phyloP scores from a whole-genome alignment of 2,329 filamentous ascomycete genomes.

The Pseudogymnoascus pannorum region DNA sequence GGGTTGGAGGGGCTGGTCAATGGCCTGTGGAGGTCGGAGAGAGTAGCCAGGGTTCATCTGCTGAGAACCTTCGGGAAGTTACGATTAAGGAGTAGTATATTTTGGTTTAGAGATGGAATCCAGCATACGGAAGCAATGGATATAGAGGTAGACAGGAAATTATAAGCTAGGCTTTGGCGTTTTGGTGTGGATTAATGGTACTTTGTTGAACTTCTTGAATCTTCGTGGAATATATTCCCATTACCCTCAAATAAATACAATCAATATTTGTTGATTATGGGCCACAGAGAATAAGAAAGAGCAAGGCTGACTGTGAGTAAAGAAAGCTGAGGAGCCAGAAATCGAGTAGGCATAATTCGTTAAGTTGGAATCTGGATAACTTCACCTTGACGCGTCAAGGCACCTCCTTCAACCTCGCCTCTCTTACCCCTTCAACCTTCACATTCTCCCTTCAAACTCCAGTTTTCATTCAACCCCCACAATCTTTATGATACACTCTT shows the following conservation, averaged over 20 bases:
- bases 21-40: not conserved
- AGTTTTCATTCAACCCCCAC: not conserved
- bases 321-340: not conserved
- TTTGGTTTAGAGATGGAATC: not conserved
- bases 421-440: not conserved
- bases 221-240: too few relatives aligned
- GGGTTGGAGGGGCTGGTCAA: not conserved
- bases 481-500: not conserved
- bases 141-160: slow-evolving; percentile 1
- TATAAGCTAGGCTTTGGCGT: not conserved
- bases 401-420: not conserved
- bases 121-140: not conserved
- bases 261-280: not conserved
- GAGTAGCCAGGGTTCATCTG: not conserved
- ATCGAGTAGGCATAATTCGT: not conserved
- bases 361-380: not conserved
- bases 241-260: not conserved
- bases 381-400: not conserved
- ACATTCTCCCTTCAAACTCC: not conserved
- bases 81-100: not conserved
- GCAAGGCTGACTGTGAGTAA: not conserved
- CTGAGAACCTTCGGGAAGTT: not conserved
- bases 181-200: not conserved
- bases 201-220: too few relatives aligned
- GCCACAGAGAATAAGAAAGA: not conserved